Base-by-base conservation (phyloP, 2,329 filamentous ascomycete genomes). In the Sporothrix sp. region DNA sequence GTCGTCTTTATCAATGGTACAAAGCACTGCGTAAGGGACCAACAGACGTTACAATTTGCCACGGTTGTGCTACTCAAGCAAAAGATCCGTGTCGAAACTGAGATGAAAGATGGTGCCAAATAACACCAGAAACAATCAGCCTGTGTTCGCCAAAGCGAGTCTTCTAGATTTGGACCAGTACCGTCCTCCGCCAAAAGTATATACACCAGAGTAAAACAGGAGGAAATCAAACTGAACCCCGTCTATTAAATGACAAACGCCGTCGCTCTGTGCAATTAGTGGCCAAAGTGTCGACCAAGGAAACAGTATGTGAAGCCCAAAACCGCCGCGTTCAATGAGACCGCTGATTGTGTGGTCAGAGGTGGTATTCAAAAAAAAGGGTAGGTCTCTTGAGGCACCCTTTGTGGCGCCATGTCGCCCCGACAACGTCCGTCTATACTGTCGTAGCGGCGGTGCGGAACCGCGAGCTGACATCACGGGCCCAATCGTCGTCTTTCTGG, bases 401-500 rank as follows among this genome's bases (percentile, higher is more conserved):
- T n/a, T n/a, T 18, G 33, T 45, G 30, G 43, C 30, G 43, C 23
- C 43, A 45, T 13, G 21, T 43, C 40, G 30, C 30, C 20, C 27
- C 20, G 5, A 16, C 30, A 14, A 30, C 11, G 20, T 9, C 33
- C 32, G 45, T 20, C 18, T 25, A 38, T 39, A 40, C 25, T 8
- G 28, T 25, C 37, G 37, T 25, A 10, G 40, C 23, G 45, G 48
- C 55, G 28, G 57, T 56, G 49, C 58, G 54, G 47, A 64, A 62
- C 44, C 59, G 61, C 25, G 61, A 73, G 73, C 57, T 64, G 49
- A 82, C 71, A 9, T 74, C 76, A 42, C 76, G 73, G 60, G 82
- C 76, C 86, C 86, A 93, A 54, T 81, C 80, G 44, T 82, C 76
- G 56, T 79, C 73, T 79, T 68, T 49, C 79, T 54, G 48, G 11